These are phyloP conservation scores for Rhamnella rubrinervis DNA, from an alignment of 331 rosid genomes.

Conservation along the genomic window DNA sequence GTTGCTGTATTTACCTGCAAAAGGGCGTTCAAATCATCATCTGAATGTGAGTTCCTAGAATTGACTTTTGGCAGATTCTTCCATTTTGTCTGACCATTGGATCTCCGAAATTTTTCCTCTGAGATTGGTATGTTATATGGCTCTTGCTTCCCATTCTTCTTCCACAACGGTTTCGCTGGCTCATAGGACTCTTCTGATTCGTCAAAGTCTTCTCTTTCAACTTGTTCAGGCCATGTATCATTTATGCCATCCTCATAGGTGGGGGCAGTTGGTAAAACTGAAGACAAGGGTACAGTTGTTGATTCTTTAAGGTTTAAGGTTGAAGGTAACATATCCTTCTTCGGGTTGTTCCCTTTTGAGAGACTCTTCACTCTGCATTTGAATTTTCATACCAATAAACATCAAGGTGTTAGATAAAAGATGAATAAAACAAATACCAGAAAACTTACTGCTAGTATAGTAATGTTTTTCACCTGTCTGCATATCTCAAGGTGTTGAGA, in stretches of 20 bases:
- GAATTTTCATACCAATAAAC: slow-evolving; percentile 11
- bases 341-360: slow-evolving; percentile 78
- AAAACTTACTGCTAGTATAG: slow-evolving; percentile 5
- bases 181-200: slow-evolving; percentile 69
- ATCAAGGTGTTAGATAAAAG: slow-evolving; percentile 5
- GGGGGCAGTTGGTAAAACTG: slow-evolving; percentile 50
- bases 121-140: slow-evolving; percentile 36
- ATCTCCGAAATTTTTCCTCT: slow-evolving; percentile 66
- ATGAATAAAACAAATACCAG: slow-evolving; percentile 16
- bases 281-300: slow-evolving; percentile 67
- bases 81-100: slow-evolving; percentile 71
- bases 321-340: slow-evolving; percentile 74
- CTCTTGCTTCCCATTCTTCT: slow-evolving; percentile 75
- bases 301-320: slow-evolving; percentile 81
- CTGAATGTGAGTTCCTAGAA: slow-evolving; percentile 50
- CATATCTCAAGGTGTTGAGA: slow-evolving; percentile 91
- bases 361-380: slow-evolving; percentile 86
- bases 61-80: slow-evolving; percentile 64
- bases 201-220: slow-evolving; percentile 68
- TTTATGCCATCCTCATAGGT: slow-evolving; percentile 52
- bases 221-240: slow-evolving; percentile 63
- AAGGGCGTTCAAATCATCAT: slow-evolving; percentile 80
- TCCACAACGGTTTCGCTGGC: slow-evolving; percentile 67
- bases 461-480: slow-evolving; percentile 69
- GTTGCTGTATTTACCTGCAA: slow-evolving; percentile 60